Percentiles rank a stretch among this genome's conserved stretches.
Evolutionary conservation across 148 eudicot species (phyloP).

Genomic region (Nyssa sinensis): DNA sequence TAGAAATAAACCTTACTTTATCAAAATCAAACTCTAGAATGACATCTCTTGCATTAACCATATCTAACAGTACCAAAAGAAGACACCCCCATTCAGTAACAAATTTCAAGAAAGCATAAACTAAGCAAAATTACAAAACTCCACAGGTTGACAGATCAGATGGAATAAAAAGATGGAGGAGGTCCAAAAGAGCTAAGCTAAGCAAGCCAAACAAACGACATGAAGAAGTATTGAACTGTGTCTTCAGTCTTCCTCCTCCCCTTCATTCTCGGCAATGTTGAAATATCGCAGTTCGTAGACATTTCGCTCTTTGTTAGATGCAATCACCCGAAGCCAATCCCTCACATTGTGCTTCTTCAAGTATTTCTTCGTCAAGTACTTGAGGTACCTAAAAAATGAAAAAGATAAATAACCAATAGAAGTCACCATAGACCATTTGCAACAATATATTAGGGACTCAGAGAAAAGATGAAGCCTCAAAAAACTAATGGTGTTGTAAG

Average conservation of each 20-base stretch:
- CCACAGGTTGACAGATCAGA: neutral
- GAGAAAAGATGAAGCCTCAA: neutral
- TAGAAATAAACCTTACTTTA: too few relatives aligned
- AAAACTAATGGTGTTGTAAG: neutral
- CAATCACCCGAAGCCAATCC: conserved; percentile 58
- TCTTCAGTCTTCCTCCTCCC: conserved; percentile 44
- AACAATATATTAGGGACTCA: neutral
- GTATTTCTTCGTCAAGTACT: conserved; percentile 52
- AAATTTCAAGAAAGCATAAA: conserved; percentile 1
- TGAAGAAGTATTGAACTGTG: neutral
- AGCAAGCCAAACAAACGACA: conserved; percentile 7
- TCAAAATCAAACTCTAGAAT: neutral
- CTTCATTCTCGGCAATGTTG: conserved; percentile 52
- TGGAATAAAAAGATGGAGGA: neutral
- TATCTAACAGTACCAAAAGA: neutral
- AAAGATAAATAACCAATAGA: neutral
- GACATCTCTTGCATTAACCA: neutral
- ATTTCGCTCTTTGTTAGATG: conserved; percentile 53
- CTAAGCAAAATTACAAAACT: conserved; percentile 4
- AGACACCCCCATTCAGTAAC: neutral
- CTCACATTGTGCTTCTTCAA: conserved; percentile 57
- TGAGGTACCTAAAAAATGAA: conserved; percentile 34
- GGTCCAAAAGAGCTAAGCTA: neutral
- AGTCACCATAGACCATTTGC: too few relatives aligned
- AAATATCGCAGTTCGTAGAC: conserved; percentile 51